These are phyloP conservation scores for Talaromyces wortmannii DNA, from an alignment of 495 filamentous ascomycete species.

Conservation along the genomic window DNA sequence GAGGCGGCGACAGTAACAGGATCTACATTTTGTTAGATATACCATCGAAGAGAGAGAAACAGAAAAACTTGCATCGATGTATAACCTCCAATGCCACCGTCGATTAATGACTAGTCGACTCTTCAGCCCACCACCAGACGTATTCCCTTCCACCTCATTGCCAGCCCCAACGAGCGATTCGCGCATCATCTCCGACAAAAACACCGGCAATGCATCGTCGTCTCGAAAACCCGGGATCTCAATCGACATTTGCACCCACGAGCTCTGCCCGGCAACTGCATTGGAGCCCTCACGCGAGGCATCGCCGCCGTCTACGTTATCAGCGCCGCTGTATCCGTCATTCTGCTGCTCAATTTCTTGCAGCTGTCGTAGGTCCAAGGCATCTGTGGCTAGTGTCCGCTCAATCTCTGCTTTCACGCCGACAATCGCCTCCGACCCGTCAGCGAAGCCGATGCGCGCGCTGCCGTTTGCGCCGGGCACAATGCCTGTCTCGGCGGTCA, in stretches of 20 bases:
- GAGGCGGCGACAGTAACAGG: constrained; percentile 82
- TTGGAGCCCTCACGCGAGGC: constrained; percentile 11
- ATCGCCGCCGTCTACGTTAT: constrained; percentile 19
- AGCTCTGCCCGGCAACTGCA: constrained; percentile 32
- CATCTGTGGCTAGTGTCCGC: constrained; percentile 42
- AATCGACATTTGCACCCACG: constrained; percentile 77
- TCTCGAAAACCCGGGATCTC: constrained; percentile 84
- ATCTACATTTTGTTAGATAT: constrained; percentile 47
- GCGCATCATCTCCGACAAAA: constrained; percentile 77
- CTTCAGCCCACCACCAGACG: constrained; percentile 56
- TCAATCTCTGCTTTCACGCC: constrained; percentile 94
- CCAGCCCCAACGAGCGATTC: constrained; percentile 70
- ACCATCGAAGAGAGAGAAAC: neutral
- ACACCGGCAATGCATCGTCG: constrained; percentile 84
- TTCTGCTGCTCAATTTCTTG: constrained; percentile 20
- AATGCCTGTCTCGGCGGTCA: constrained; percentile 83
- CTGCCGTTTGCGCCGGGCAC: constrained; percentile 86
- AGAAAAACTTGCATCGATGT: constrained; percentile 71
- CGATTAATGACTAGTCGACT: constrained; percentile 73
- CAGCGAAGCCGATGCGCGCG: constrained; percentile 87
- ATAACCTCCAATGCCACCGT: constrained; percentile 92
- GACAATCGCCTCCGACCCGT: constrained; percentile 91
- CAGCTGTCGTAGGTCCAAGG: constrained; percentile 18
- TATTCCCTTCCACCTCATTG: constrained; percentile 7
- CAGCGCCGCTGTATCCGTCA: constrained; percentile 17